Evolutionary conservation across 2,329 filamentous ascomycete genomes (phyloP).

Genomic region (Colletotrichum sojae): DNA sequence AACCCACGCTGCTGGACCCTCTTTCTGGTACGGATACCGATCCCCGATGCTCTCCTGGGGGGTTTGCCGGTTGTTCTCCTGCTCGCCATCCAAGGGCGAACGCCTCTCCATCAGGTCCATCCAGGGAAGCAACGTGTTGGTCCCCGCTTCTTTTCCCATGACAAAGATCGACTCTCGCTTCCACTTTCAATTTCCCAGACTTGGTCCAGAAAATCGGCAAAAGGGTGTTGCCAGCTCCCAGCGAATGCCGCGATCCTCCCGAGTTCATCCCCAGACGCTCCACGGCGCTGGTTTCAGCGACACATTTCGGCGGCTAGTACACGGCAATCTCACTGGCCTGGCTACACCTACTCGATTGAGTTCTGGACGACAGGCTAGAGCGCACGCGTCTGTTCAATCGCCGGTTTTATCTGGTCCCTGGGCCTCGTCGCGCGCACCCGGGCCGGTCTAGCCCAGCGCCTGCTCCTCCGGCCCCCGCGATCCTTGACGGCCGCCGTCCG

Average conservation of each 20-base stretch:
- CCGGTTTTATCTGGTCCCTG: neutral
- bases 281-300: conserved; percentile 5
- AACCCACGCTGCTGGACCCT: neutral
- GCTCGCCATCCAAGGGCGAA: conserved; percentile 3
- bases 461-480: conserved; percentile 6
- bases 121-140: conserved; percentile 7
- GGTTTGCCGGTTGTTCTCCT: conserved; percentile 1
- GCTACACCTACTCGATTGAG: neutral
- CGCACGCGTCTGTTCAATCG: neutral
- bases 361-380: neutral
- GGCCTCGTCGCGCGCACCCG: conserved; percentile 1
- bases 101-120: neutral
- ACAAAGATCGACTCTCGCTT: conserved; percentile 16
- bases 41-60: conserved; percentile 11
- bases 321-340: neutral
- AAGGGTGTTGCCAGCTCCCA: conserved; percentile 2
- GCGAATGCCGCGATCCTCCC: conserved; percentile 7
- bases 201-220: conserved; percentile 1
- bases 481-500: conserved; percentile 3
- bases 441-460: neutral
- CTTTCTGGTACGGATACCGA: conserved; percentile 7
- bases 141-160: conserved; percentile 19
- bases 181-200: conserved; percentile 13
- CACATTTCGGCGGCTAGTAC: neutral
- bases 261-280: neutral